Conservation (phyloP, 1,139 yeast species). For the Scheffersomyces parashehatae region DNA sequence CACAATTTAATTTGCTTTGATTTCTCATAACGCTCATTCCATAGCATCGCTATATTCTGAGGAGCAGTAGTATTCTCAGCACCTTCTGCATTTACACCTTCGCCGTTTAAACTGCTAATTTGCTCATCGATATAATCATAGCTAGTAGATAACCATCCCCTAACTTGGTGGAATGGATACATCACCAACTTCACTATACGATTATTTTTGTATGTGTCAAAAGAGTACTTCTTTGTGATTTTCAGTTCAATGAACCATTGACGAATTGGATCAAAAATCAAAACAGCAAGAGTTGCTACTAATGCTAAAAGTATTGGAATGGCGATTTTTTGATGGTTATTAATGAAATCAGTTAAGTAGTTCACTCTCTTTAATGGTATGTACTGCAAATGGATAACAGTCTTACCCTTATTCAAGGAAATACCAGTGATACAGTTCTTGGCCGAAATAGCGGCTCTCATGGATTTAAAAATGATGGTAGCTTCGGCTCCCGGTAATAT, state of each 20-base stretch:
- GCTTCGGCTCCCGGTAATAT: conserved; percentile 63
- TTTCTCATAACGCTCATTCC: conserved; percentile 72
- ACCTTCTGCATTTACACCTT: conserved; percentile 11
- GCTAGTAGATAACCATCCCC: conserved; percentile 28
- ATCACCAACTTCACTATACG: conserved; percentile 27
- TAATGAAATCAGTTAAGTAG: conserved; percentile 53
- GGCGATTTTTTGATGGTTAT: conserved; percentile 80
- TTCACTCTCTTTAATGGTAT: conserved; percentile 56
- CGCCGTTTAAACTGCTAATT: conserved; percentile 2
- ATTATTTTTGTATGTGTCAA: conserved; percentile 34
- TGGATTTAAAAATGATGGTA: conserved; percentile 52
- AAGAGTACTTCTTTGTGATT: conserved; percentile 53
- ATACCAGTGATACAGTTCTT: conserved; percentile 89
- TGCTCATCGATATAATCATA: conserved; percentile 23
- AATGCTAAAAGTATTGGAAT: conserved; percentile 53
- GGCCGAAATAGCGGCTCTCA: conserved; percentile 79
- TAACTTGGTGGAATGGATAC: conserved; percentile 26
- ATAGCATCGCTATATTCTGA: conserved; percentile 32
- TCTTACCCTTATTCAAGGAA: conserved; percentile 49
- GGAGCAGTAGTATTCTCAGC: conserved; percentile 15
- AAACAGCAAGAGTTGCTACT: conserved; percentile 74
- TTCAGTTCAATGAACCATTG: conserved; percentile 76
- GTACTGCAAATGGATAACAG: conserved; percentile 74
- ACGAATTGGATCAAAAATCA: conserved; percentile 90
- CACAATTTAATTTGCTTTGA: conserved; percentile 71